A percentile compares a stretch with the other conserved stretches of the same genome.
Evolutionary conservation across 768 basidiomycete genomes (phyloP).

Genomic region (Neoboletus brunneissimus): DNA sequence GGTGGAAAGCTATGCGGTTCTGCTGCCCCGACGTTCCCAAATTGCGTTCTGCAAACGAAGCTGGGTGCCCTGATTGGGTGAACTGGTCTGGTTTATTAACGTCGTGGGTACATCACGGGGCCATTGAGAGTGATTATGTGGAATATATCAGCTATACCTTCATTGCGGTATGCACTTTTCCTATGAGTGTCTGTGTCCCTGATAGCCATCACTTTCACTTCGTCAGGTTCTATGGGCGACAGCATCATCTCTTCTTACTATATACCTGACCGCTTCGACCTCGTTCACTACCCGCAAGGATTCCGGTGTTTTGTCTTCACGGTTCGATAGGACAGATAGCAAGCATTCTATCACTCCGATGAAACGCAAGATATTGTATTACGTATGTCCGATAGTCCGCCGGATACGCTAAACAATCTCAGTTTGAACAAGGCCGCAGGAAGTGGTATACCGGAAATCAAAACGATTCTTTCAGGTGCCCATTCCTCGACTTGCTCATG

Average conservation of each 20-base stretch:
- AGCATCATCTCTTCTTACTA: constrained; percentile 74
- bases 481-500: neutral
- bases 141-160: constrained; percentile 69
- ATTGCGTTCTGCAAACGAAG: constrained; percentile 22
- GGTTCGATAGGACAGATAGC: constrained; percentile 37
- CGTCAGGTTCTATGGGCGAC: constrained; percentile 69
- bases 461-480: constrained; percentile 83
- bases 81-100: constrained; percentile 67
- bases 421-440: constrained; percentile 71
- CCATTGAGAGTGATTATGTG: constrained; percentile 38
- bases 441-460: constrained; percentile 95
- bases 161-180: constrained; percentile 64
- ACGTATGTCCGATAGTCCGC: constrained; percentile 50
- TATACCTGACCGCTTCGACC: constrained; percentile 84
- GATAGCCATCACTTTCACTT: neutral
- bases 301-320: constrained; percentile 60
- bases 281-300: constrained; percentile 89
- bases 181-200: neutral
- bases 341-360: constrained; percentile 27
- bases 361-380: constrained; percentile 76
- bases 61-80: constrained; percentile 65
- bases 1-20: constrained; percentile 76
- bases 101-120: constrained; percentile 19
- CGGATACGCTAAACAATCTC: constrained; percentile 6
- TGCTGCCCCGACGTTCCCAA: constrained; percentile 59